Percentiles rank a stretch among this genome's conserved stretches.
These are phyloP conservation scores for Aspergillus pseudotamarii DNA, from an alignment of 2,329 filamentous ascomycete species.

Conservation along the genomic window DNA sequence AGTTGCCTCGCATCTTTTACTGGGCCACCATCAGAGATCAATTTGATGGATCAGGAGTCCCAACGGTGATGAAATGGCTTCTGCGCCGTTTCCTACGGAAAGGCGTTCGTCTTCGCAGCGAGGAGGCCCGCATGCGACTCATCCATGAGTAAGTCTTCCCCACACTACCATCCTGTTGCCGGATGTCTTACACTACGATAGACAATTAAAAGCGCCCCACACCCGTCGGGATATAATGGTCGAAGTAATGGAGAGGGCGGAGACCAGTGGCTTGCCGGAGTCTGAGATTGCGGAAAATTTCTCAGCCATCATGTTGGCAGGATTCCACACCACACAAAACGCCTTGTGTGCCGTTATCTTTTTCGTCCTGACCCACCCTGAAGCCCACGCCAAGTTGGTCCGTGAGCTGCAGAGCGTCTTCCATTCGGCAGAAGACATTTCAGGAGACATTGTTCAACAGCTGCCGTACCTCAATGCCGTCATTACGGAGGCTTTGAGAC, in stretches of 20 bases:
- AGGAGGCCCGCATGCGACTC: conserved; percentile 28
- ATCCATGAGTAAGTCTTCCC: conserved; percentile 24
- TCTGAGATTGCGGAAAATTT: conserved; percentile 30
- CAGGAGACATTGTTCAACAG: conserved; percentile 19
- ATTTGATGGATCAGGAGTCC: conserved; percentile 29
- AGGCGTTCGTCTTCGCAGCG: conserved; percentile 23
- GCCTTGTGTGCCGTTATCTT: conserved; percentile 30
- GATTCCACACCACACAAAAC: conserved; percentile 31
- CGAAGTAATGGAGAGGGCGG: conserved; percentile 28
- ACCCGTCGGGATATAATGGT: conserved; percentile 31
- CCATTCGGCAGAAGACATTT: conserved; percentile 21
- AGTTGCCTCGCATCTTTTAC: conserved; percentile 30
- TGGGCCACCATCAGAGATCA: conserved; percentile 30
- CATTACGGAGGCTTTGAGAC: conserved; percentile 34
- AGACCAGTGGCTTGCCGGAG: conserved; percentile 19
- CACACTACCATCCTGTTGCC: neutral
- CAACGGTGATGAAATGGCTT: conserved; percentile 30
- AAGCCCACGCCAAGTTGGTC: conserved; percentile 20
- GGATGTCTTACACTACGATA: conserved; percentile 3
- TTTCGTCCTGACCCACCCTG: conserved; percentile 29
- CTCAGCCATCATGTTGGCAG: conserved; percentile 32
- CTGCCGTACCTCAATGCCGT: conserved; percentile 34
- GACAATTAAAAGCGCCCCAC: conserved; percentile 25
- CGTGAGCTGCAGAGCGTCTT: conserved; percentile 23
- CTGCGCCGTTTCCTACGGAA: conserved; percentile 28